These are phyloP conservation scores for Dimocarpus longan DNA, from an alignment of 345 rosid species.

Conservation along the genomic window DNA sequence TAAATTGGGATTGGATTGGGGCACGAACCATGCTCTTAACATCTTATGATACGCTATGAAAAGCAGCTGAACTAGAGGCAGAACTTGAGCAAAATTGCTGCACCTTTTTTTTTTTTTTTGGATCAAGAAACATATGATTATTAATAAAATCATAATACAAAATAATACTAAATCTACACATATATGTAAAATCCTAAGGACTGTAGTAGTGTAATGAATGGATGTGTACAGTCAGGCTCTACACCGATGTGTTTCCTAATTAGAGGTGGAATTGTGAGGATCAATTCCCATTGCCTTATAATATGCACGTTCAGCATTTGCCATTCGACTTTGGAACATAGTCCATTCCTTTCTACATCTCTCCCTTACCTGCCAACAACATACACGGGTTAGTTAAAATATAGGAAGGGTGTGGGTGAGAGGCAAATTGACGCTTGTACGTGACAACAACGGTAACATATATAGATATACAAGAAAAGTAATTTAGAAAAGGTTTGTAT, in stretches of 20 bases:
- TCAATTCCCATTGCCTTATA: constrained; percentile 35
- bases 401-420: not conserved
- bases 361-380: constrained; percentile 68
- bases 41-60: not conserved
- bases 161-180: constrained; percentile 27
- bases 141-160: constrained; percentile 4
- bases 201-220: constrained; percentile 2
- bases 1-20: not conserved
- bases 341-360: constrained; percentile 88
- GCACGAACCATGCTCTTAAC: not conserved
- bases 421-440: too few species aligned
- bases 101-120: not conserved
- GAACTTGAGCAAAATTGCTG: constrained; percentile 1
- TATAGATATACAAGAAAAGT: not conserved
- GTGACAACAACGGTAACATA: not conserved
- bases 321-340: constrained; percentile 63
- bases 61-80: not conserved
- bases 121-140: not conserved
- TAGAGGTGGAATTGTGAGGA: constrained; percentile 41
- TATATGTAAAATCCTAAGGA: constrained; percentile 22
- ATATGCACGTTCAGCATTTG: constrained; percentile 65
- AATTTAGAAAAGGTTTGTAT: constrained; percentile 21
- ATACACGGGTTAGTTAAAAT: not conserved
- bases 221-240: constrained; percentile 28
- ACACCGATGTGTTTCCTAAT: constrained; percentile 26